Conservation (phyloP, 345 rosid species). For the Hibiscus tridactylites region DNA sequence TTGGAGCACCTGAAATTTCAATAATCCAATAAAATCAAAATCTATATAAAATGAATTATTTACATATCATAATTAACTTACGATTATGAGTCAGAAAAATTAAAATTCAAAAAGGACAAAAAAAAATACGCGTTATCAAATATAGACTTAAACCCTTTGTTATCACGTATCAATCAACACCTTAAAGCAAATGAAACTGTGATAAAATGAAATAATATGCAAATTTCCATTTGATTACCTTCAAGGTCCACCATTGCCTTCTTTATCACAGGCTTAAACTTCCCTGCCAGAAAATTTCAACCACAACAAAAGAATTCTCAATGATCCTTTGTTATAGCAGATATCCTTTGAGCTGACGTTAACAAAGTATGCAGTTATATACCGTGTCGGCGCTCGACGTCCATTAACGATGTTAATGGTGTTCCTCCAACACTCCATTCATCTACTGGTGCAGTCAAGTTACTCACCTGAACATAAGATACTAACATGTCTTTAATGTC, state of each 20-base stretch:
- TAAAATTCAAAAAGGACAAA: too few species aligned
- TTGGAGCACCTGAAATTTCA: conserved; percentile 68
- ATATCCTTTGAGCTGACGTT: background rate
- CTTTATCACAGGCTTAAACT: conserved; percentile 94
- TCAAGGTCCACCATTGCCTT: conserved; percentile 99
- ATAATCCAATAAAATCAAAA: background rate
- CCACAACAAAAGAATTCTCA: background rate
- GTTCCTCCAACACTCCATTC: conserved; percentile 95
- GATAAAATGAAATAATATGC: background rate
- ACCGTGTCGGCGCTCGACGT: conserved; percentile 99
- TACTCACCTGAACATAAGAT: conserved; percentile 56
- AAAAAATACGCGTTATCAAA: too few species aligned
- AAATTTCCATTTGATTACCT: conserved; percentile 31
- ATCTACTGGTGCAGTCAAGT: conserved; percentile 75
- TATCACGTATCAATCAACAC: too few species aligned
- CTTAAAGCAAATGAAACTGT: too few species aligned
- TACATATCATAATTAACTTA: too few species aligned
- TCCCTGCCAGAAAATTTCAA: conserved; percentile 36
- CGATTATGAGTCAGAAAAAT: too few species aligned
- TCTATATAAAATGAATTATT: too few species aligned
- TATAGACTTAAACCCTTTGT: background rate
- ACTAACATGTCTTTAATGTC: background rate
- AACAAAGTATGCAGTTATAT: background rate
- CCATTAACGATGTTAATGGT: conserved; percentile 87
- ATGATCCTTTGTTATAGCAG: background rate